phyloP scores from a whole-genome alignment of 805 yeast genomes.

The Yueomyces sp. region DNA sequence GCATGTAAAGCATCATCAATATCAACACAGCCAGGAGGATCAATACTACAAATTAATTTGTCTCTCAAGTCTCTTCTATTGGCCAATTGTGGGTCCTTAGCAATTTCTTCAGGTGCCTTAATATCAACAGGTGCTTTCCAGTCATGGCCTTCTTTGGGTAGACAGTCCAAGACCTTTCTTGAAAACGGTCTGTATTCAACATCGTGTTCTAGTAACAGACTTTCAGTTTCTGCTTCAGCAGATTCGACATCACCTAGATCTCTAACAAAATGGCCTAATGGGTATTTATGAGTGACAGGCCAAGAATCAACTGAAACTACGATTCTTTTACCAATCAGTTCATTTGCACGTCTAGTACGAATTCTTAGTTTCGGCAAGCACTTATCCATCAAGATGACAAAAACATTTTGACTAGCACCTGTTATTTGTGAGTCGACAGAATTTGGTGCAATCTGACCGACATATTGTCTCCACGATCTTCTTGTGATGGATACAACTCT shows the following conservation, averaged over 20 bases:
- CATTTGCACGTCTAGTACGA: constrained; percentile 73
- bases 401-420: constrained; percentile 62
- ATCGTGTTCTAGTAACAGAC: constrained; percentile 83
- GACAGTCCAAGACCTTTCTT: constrained; percentile 78
- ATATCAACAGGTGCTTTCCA: constrained; percentile 76
- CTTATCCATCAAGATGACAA: constrained; percentile 81
- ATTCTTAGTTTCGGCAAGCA: constrained; percentile 79
- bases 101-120: constrained; percentile 38
- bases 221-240: constrained; percentile 92
- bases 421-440: constrained; percentile 42
- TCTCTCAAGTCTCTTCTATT: constrained; percentile 81
- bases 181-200: constrained; percentile 95
- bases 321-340: constrained; percentile 76
- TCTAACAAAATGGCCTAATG: constrained; percentile 91
- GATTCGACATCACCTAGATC: constrained; percentile 82
- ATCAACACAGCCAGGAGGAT: constrained; percentile 97
- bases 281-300: constrained; percentile 73
- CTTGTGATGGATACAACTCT: constrained; percentile 75
- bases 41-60: constrained; percentile 84
- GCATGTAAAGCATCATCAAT: constrained; percentile 98
- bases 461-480: constrained; percentile 93
- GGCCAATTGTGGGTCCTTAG: constrained; percentile 31
- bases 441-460: constrained; percentile 78
- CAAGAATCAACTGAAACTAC: constrained; percentile 89
- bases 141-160: constrained; percentile 85